Base-by-base conservation (phyloP, 345 rosid genomes). In the Populus tremula region DNA sequence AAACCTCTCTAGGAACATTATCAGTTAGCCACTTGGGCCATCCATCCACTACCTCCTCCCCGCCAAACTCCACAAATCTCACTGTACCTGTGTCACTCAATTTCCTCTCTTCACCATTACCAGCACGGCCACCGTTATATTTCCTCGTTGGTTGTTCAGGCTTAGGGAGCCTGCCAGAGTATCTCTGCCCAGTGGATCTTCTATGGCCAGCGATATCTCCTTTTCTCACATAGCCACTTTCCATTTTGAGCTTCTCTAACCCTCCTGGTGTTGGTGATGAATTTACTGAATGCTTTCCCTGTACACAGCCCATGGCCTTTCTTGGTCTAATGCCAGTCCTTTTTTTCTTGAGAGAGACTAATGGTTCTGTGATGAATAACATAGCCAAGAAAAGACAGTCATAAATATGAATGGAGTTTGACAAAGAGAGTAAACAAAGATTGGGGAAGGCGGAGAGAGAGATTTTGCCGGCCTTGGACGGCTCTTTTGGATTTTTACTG, bases 21-120 rank as follows among this genome's bases (percentile, higher is more conserved):
- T 82, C 89, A 67, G 73, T 61, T 6, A 91, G 89, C 92, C 92
- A 89, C 73, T 86, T 88, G 4, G 95, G 95, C 93, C 95, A 88
- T 7, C 93, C 95, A 78, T 82, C 78, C 18, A 83, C 84, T 7
- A 76, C 27, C 74, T 85, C 88, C 64, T 62, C 85, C 7, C 62
- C 84, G 35, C 50, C 83, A 72, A 39, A 54, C 53, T 21, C 56
- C 50, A 62, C 47, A 72, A 62, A 54, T 25, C 64, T 54, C 8
- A 38, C 56, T 56, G 43, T 77, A 61, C 11, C 74, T 39, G 66
- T 20, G 23, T 67, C 76, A 27, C 68, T 68, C 33, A 47, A 73
- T 71, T 78, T 81, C 67, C 64, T 73, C 43, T 67, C 87, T 25
- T 68, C 70, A 6, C 74, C 78, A n/a, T 73, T 66, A 8, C 79